Conservation (phyloP, 2,329 filamentous ascomycete species). For the Pseudogymnoascus pannorum region DNA sequence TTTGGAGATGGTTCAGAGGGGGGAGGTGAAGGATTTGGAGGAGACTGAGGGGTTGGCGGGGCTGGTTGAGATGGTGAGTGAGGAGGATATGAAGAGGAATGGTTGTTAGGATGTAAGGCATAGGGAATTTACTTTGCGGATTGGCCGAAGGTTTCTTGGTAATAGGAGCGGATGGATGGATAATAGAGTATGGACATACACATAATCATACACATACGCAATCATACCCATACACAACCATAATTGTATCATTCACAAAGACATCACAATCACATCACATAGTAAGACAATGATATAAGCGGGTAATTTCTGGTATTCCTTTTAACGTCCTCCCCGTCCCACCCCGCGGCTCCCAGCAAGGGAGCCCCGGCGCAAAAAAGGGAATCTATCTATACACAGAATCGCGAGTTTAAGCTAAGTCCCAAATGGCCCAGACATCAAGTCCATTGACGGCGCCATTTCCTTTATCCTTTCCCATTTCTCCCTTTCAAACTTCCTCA, state of each 20-base stretch:
- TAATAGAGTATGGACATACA: neutral
- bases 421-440: constrained; percentile 16
- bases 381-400: constrained; percentile 57
- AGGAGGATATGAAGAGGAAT: neutral
- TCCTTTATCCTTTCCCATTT: neutral
- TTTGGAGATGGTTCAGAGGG: constrained; percentile 37
- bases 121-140: neutral
- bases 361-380: constrained; percentile 17
- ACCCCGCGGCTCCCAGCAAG: neutral
- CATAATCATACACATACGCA: neutral
- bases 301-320: constrained; percentile 63
- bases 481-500: neutral
- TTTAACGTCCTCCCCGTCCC: constrained; percentile 30
- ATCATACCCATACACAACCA: neutral
- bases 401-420: constrained; percentile 48
- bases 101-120: neutral
- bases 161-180: too few species aligned
- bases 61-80: constrained; percentile 10
- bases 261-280: neutral
- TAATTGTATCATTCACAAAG: neutral
- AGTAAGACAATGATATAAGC: constrained; percentile 34
- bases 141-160: neutral
- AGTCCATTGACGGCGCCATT: neutral
- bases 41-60: constrained; percentile 20
- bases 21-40: constrained; percentile 27